Conservation (phyloP, 129 eudicot genomes). For the Flaveria ramosissima region DNA sequence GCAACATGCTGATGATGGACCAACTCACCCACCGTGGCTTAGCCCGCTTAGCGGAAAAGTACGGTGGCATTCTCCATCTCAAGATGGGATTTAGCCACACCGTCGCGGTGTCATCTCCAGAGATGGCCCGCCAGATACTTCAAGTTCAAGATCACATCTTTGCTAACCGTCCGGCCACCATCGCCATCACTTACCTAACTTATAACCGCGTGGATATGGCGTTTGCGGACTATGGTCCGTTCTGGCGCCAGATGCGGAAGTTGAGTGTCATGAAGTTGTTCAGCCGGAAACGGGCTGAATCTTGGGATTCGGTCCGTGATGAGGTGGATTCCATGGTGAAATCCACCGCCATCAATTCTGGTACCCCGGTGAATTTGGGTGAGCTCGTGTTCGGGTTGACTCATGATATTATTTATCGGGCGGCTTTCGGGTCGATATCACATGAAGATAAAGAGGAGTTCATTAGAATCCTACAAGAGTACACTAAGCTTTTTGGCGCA, state of each 20-base stretch:
- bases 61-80: slow-evolving; percentile 78
- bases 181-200: slow-evolving; percentile 74
- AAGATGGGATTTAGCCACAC: slow-evolving; percentile 74
- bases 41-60: slow-evolving; percentile 52
- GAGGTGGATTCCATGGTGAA: slow-evolving; percentile 71
- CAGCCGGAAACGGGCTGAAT: slow-evolving; percentile 88
- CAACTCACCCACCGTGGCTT: slow-evolving; percentile 86
- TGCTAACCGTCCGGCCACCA: slow-evolving; percentile 80
- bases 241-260: slow-evolving; percentile 96
- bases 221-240: slow-evolving; percentile 83
- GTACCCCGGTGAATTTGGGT: slow-evolving; percentile 61
- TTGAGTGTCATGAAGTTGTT: slow-evolving; percentile 81
- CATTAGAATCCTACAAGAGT: slow-evolving; percentile 73
- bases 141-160: slow-evolving; percentile 80
- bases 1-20: slow-evolving; percentile 87
- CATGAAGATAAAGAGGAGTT: slow-evolving; percentile 73
- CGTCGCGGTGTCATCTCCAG: slow-evolving; percentile 69
- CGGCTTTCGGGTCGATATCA: slow-evolving; percentile 82
- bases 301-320: slow-evolving; percentile 91
- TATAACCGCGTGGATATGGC: slow-evolving; percentile 91
- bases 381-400: slow-evolving; percentile 80
- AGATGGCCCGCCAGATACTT: slow-evolving; percentile 71
- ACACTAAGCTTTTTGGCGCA: slow-evolving; percentile 86
- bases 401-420: slow-evolving; percentile 70
- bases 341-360: slow-evolving; percentile 37